These are phyloP conservation scores for Liriodendron chinense DNA, from an alignment of 164 flowering plant genomes.

Conservation along the genomic window DNA sequence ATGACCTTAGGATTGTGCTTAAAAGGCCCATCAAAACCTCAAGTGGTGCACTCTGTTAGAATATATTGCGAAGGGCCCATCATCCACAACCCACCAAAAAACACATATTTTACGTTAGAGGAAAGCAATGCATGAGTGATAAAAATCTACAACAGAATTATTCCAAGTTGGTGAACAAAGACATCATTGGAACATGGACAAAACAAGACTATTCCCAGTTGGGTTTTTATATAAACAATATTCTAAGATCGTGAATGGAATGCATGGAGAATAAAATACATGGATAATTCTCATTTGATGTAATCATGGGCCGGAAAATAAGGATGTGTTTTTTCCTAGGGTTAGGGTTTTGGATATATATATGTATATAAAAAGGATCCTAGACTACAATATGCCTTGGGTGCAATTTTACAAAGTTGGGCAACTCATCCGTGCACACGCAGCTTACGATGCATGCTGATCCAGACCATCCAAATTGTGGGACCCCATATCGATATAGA, in stretches of 20 bases:
- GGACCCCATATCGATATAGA: neutral
- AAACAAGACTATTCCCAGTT: conserved; percentile 11
- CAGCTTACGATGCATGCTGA: neutral
- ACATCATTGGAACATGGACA: conserved; percentile 6
- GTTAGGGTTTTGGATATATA: neutral
- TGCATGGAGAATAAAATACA: conserved; percentile 27
- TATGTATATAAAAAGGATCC: neutral
- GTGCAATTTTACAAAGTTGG: too few species aligned
- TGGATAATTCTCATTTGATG: neutral
- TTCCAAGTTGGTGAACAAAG: conserved; percentile 30
- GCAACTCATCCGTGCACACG: too few species aligned
- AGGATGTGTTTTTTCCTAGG: neutral
- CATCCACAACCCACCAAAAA: conserved; percentile 14
- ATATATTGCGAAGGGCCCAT: conserved; percentile 12
- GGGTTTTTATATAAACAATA: conserved; percentile 1
- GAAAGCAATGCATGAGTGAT: conserved; percentile 62
- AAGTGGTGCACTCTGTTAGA: conserved; percentile 53
- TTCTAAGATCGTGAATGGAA: conserved; percentile 16
- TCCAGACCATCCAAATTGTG: neutral
- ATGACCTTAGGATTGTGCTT: conserved; percentile 1
- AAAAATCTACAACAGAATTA: conserved; percentile 44
- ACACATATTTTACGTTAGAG: conserved; percentile 39
- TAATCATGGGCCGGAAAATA: neutral
- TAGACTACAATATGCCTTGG: too few species aligned
- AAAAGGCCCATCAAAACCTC: conserved; percentile 23